Evolutionary conservation across 78 protist species (phyloP), one percentile per base, ranked within the genome.

Genomic region (Ministeria vibrans): DNA sequence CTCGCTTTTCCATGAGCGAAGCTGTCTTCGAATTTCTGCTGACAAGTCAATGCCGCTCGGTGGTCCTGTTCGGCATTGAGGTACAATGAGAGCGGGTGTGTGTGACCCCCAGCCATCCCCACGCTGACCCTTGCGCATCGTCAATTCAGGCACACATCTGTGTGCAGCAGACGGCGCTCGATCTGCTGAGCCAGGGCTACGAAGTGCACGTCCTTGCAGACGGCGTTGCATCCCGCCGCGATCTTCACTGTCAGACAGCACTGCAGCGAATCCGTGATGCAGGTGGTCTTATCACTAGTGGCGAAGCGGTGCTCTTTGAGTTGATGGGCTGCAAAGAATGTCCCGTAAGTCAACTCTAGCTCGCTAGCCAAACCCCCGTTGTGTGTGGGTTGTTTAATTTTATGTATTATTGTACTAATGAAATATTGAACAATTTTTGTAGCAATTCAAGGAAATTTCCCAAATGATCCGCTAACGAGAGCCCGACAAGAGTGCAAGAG

Each of bases 131-230:
- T 11, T 41, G 2, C 15, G 27, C 46, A 5, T 41, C 42, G 32
- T 36, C n/a, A 2, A 6, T 36, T 30, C 77, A 77, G 79, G 18
- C 79, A 4, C 92, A 89, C 77, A 87, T 85, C 11, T 89, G 92
- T 41, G 81, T 89, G 0, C 64, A 64, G 36, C 89, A 85, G 66
- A 81, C 92, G 25, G 49, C 87, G 51, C 53, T 89, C 39, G 92
- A 89, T 45, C 72, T 89, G 22, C 46, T 85, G 2, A 82, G 72
- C 38, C 11, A 74, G 30, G 89, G 92, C 69, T 85, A 82, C 66
- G 79, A 78, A 28, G 92, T 89, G 22, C 92, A 89, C 79, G 68
- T 85, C 13, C 72, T 89, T 0, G 82, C 59, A 23, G 92, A 89
- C 62, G 92, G 87, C 25, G 77, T 79, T 41, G 73, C 86, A 4